Evolutionary conservation across 768 basidiomycete species (phyloP).

Genomic region (Leucocoprinus leucothites): DNA sequence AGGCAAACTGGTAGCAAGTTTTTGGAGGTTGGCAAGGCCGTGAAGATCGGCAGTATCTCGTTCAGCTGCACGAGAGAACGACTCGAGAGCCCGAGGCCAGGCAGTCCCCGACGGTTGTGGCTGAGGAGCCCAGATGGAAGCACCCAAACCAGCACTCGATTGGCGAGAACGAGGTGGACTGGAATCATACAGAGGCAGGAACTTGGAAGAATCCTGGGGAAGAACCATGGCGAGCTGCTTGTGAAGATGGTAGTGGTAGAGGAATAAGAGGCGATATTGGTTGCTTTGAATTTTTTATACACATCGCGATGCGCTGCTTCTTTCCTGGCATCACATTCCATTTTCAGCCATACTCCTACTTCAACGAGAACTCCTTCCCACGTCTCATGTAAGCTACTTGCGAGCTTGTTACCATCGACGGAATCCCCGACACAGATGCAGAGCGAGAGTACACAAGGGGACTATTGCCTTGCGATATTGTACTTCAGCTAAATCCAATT

Average conservation of each 20-base stretch:
- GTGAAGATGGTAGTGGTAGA: conserved; percentile 37
- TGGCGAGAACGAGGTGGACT: conserved; percentile 37
- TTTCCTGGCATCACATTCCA: conserved; percentile 29
- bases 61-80: conserved; percentile 54
- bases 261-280: conserved; percentile 34
- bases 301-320: conserved; percentile 28
- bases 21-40: conserved; percentile 16
- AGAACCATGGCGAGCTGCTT: conserved; percentile 26
- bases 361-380: conserved; percentile 19
- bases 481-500: neutral
- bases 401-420: neutral
- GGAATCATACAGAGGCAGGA: conserved; percentile 37
- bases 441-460: neutral
- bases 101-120: conserved; percentile 63
- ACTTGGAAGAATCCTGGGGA: conserved; percentile 28
- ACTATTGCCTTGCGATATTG: neutral
- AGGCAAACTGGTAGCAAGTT: conserved; percentile 18
- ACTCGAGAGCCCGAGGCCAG: conserved; percentile 67
- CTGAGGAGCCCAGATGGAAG: conserved; percentile 83
- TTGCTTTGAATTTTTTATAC: conserved; percentile 32
- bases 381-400: conserved; percentile 9
- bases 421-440: neutral
- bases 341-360: conserved; percentile 30
- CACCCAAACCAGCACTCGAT: conserved; percentile 33
- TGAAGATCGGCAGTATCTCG: conserved; percentile 28